phyloP scores from a whole-genome alignment of 345 rosid genomes.

The Gossypium herbaceum region DNA sequence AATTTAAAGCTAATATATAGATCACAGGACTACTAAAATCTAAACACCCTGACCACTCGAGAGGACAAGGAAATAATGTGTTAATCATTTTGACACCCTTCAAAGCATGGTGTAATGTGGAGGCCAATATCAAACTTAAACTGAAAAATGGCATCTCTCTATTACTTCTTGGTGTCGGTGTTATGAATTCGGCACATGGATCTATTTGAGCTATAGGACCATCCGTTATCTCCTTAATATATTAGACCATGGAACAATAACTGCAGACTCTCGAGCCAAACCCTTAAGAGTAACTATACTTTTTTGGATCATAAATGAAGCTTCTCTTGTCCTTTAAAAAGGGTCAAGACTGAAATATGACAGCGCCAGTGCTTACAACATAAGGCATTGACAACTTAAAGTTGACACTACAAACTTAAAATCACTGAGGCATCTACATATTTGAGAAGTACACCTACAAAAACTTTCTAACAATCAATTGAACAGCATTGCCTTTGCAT shows the following conservation, averaged over 20 bases:
- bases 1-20: neutral
- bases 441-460: neutral
- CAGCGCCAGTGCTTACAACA: neutral
- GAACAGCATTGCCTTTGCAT: neutral
- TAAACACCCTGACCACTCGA: neutral
- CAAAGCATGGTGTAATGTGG: neutral
- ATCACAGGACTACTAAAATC: neutral
- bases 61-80: neutral
- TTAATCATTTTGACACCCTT: neutral
- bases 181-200: neutral
- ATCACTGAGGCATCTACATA: too few species aligned
- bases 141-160: neutral
- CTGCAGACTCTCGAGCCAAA: neutral
- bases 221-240: neutral
- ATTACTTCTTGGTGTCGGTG: neutral
- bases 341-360: neutral
- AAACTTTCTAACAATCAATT: slow-evolving; percentile 3
- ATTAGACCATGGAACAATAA: neutral
- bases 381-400: neutral
- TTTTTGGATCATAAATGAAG: neutral
- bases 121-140: neutral
- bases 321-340: neutral
- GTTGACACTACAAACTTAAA: neutral
- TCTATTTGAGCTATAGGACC: neutral
- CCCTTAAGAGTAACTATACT: neutral